These are phyloP conservation scores for Kodamaea hsintzibuensis DNA, from an alignment of 805 yeast genomes.

Conservation along the genomic window DNA sequence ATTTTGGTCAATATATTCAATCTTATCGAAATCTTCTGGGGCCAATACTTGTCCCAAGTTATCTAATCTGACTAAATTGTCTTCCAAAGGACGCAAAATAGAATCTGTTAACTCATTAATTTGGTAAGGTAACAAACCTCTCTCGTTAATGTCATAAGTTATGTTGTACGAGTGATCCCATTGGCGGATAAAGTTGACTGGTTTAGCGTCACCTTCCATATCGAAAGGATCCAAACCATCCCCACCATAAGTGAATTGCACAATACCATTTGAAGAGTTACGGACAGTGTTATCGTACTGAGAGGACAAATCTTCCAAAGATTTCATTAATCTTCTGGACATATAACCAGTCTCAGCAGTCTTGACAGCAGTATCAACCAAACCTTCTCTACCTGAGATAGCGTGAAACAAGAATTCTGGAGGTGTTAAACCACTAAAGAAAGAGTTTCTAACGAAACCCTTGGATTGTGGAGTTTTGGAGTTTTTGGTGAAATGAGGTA, in stretches of 20 bases:
- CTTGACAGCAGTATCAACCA: slow-evolving; percentile 98
- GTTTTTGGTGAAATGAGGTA: slow-evolving; percentile 94
- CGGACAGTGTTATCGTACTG: slow-evolving; percentile 94
- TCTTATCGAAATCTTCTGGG: slow-evolving; percentile 45
- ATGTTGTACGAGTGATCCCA: slow-evolving; percentile 90
- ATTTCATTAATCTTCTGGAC: slow-evolving; percentile 98
- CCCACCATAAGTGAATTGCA: slow-evolving; percentile 97
- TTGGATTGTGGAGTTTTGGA: slow-evolving; percentile 97
- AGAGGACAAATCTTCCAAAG: slow-evolving; percentile 91
- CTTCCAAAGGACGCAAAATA: slow-evolving; percentile 62
- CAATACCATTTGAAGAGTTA: slow-evolving; percentile 93
- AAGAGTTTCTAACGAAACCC: slow-evolving; percentile 96
- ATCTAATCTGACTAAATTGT: slow-evolving; percentile 63
- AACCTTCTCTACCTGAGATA: slow-evolving; percentile 98
- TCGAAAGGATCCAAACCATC: slow-evolving; percentile 98
- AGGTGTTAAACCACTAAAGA: slow-evolving; percentile 90
- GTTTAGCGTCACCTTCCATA: slow-evolving; percentile 98
- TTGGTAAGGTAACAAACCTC: slow-evolving; percentile 69
- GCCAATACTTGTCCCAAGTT: slow-evolving; percentile 61
- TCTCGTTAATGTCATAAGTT: slow-evolving; percentile 57
- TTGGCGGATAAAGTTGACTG: slow-evolving; percentile 89
- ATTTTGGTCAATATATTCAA: slow-evolving; percentile 73
- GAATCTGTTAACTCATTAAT: slow-evolving; percentile 55
- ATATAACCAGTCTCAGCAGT: slow-evolving; percentile 99
- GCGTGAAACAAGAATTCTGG: slow-evolving; percentile 98